These are phyloP conservation scores for Nitzschia palea DNA, from an alignment of 108 stramenopile genomes.

Conservation along the genomic window DNA sequence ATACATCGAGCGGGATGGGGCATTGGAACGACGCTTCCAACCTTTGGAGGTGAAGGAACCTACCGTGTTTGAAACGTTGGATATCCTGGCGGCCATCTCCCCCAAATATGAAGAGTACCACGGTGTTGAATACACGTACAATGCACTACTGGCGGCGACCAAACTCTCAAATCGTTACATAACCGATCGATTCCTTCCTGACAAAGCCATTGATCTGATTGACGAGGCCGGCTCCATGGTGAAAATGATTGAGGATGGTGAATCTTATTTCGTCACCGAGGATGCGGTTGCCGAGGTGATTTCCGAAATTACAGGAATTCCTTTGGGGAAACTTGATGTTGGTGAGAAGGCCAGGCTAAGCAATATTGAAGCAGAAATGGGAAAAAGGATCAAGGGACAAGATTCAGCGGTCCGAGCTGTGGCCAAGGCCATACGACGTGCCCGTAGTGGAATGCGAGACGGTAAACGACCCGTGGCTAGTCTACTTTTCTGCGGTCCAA, in stretches of 20 bases:
- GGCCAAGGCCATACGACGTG: constrained; percentile 71
- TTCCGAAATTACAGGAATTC: constrained; percentile 66
- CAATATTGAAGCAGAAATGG: constrained; percentile 68
- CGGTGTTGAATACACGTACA: constrained; percentile 63
- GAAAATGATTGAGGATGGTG: constrained; percentile 62
- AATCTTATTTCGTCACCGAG: constrained; percentile 66
- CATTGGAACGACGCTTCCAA: constrained; percentile 89
- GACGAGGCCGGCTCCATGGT: constrained; percentile 97
- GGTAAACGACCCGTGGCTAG: constrained; percentile 75
- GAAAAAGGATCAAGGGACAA: constrained; percentile 86
- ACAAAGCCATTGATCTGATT: constrained; percentile 83
- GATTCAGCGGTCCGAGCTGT: constrained; percentile 81
- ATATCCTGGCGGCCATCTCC: constrained; percentile 74
- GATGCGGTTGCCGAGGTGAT: constrained; percentile 58
- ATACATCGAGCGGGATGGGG: constrained; percentile 88
- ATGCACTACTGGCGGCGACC: constrained; percentile 69
- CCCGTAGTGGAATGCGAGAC: constrained; percentile 81
- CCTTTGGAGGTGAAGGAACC: constrained; percentile 82
- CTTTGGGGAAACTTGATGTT: constrained; percentile 70
- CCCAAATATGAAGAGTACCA: constrained; percentile 84
- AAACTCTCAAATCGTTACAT: constrained; percentile 71
- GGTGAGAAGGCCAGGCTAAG: constrained; percentile 80
- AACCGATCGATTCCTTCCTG: constrained; percentile 68
- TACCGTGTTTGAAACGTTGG: constrained; percentile 74
- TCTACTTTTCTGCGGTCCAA: constrained; percentile 89